Conservation (phyloP, 1,284 basidiomycete species). For the Anthracocystis setariae region DNA sequence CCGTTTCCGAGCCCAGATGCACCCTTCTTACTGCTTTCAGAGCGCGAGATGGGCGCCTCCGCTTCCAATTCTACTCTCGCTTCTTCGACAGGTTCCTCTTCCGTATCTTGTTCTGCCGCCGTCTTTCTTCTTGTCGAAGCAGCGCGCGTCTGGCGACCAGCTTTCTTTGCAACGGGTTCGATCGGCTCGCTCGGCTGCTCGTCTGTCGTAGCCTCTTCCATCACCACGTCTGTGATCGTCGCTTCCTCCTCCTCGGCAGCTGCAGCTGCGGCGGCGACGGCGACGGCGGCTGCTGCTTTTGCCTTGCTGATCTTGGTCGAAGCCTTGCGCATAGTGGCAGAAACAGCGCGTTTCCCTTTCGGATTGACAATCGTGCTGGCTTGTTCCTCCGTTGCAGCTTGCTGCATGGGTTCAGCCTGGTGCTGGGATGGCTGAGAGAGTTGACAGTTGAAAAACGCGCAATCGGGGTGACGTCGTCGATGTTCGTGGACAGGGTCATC, state of each 20-base stretch:
- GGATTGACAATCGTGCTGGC: neutral
- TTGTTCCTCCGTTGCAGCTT: conserved; percentile 2
- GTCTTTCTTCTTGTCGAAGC: conserved; percentile 22
- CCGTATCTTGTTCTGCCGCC: conserved; percentile 4
- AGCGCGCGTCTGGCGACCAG: conserved; percentile 24
- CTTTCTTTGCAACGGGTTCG: conserved; percentile 15
- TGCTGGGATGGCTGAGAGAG: conserved; percentile 11
- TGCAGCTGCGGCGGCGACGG: conserved; percentile 2
- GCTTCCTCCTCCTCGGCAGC: conserved; percentile 10
- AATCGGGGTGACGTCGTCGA: conserved; percentile 57
- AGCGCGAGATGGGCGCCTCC: conserved; percentile 17
- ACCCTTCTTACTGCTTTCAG: conserved; percentile 29
- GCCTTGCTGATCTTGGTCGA: conserved; percentile 23
- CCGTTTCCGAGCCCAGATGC: conserved; percentile 30
- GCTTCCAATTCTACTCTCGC: neutral
- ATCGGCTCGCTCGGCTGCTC: conserved; percentile 16
- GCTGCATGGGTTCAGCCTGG: conserved; percentile 5
- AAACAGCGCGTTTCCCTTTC: conserved; percentile 34
- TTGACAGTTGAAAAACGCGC: conserved; percentile 64
- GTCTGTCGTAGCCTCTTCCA: conserved; percentile 4
- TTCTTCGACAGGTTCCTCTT: neutral
- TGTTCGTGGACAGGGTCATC: conserved; percentile 67
- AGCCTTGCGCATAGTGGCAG: conserved; percentile 27
- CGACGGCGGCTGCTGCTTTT: no score
- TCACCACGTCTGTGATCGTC: neutral